Conservation (phyloP, 345 rosid genomes). For the Populus davidiana region DNA sequence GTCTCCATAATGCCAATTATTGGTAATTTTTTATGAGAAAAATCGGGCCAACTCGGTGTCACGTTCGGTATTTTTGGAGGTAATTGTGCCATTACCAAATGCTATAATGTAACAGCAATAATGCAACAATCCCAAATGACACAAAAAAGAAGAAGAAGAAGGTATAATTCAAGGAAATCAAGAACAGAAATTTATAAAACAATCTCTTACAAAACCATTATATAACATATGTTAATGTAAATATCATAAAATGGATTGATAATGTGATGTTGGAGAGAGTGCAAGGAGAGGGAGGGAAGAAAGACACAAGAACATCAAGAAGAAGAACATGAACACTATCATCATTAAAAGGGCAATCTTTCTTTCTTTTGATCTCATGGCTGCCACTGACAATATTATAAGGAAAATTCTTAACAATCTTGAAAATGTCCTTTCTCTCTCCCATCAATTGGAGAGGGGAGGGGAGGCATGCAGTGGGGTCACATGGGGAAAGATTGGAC, state of each 20-base stretch:
- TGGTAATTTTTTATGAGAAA: conserved; percentile 44
- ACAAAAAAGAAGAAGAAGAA: not conserved
- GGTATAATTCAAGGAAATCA: not conserved
- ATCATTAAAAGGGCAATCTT: not conserved
- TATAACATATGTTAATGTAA: not conserved
- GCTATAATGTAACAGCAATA: not conserved
- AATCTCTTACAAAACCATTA: not conserved
- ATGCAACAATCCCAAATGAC: not conserved
- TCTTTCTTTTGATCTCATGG: not conserved
- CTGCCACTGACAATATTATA: not conserved
- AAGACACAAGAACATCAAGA: not conserved
- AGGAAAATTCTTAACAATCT: not conserved
- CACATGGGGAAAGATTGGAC: conserved; percentile 55
- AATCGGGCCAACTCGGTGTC: conserved; percentile 70
- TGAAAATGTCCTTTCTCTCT: conserved; percentile 12
- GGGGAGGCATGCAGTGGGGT: conserved; percentile 40
- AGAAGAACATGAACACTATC: not conserved
- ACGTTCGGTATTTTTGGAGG: conserved; percentile 90
- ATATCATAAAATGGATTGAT: not conserved
- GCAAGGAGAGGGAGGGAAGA: not conserved
- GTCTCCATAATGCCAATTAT: conserved; percentile 11
- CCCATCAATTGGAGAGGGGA: not conserved
- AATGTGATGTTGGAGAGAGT: not conserved
- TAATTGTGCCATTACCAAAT: conserved; percentile 64
- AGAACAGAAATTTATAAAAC: not conserved